Percentiles rank a stretch among this genome's conserved stretches.
phyloP scores from a whole-genome alignment of 352 stramenopile genomes.

The Globisporangium acanthophoron region DNA sequence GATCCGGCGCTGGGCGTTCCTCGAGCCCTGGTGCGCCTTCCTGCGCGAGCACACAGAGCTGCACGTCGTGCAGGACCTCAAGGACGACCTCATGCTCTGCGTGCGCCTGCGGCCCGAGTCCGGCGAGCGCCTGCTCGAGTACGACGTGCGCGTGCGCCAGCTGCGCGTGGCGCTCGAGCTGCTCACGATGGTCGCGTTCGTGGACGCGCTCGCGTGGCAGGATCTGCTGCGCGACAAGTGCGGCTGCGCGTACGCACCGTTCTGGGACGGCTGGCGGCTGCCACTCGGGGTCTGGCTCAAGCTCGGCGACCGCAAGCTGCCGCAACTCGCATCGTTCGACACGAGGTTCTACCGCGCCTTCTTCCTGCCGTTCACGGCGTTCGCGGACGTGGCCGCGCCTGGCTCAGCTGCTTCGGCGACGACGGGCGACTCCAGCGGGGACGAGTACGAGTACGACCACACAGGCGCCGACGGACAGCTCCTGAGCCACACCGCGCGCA shows the following conservation, averaged over 20 bases:
- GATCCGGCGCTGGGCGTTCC: conserved; percentile 8
- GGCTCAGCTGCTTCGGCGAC: not conserved
- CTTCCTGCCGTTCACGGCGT: conserved; percentile 2
- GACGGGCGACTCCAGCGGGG: not conserved
- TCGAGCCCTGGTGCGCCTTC: conserved; percentile 8
- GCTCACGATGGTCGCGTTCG: conserved; percentile 2
- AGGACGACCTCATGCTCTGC: conserved; percentile 8
- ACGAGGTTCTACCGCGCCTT: conserved; percentile 1
- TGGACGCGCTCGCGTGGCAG: conserved; percentile 5
- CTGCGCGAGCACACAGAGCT: conserved; percentile 4
- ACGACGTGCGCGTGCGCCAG: conserved; percentile 2
- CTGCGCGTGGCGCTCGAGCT: conserved; percentile 6
- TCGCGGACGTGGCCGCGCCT: not conserved
- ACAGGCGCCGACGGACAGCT: not conserved
- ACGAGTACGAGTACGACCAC: not conserved
- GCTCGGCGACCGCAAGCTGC: conserved; percentile 1
- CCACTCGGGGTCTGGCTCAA: conserved; percentile 1
- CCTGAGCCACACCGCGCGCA: not conserved
- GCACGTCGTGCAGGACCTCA: conserved; percentile 4
- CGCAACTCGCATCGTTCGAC: not conserved
- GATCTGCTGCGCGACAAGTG: conserved; percentile 7
- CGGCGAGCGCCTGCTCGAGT: not conserved
- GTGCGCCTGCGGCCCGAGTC: conserved; percentile 4
- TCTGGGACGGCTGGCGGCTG: conserved; percentile 4
- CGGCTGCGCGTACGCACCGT: conserved; percentile 1